Evolutionary conservation across 2,329 filamentous ascomycete genomes (phyloP).

Genomic region (Fonsecaea monophora): DNA sequence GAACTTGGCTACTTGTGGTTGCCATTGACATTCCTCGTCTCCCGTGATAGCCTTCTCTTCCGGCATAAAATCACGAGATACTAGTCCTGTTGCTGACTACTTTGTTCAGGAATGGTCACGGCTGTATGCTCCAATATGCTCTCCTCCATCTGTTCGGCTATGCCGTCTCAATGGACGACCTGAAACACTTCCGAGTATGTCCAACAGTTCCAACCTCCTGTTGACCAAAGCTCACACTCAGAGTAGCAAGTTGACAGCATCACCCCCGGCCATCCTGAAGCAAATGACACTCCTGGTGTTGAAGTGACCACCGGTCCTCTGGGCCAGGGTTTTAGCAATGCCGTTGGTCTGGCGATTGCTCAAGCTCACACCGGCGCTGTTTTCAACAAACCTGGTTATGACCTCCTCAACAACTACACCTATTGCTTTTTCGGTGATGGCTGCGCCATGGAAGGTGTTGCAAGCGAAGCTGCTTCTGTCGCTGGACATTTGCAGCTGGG

Average conservation of each 20-base stretch:
- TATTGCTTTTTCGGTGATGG: slow-evolving; percentile 97
- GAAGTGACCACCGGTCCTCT: slow-evolving; percentile 98
- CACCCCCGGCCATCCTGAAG: slow-evolving; percentile 94
- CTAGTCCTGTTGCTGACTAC: slow-evolving; percentile 22
- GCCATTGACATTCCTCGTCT: neutral
- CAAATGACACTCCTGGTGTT: slow-evolving; percentile 93
- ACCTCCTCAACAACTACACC: slow-evolving; percentile 94
- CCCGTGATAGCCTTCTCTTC: neutral
- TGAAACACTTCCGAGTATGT: slow-evolving; percentile 94
- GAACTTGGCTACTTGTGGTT: neutral
- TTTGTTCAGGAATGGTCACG: slow-evolving; percentile 83
- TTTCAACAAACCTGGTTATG: slow-evolving; percentile 97
- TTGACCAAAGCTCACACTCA: slow-evolving; percentile 33
- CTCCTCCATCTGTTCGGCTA: slow-evolving; percentile 97
- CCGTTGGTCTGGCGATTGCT: slow-evolving; percentile 96
- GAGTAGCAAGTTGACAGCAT: slow-evolving; percentile 74
- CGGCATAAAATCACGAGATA: slow-evolving; percentile 2
- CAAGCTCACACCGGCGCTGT: slow-evolving; percentile 87
- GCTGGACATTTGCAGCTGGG: slow-evolving; percentile 97
- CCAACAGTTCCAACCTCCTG: slow-evolving; percentile 53
- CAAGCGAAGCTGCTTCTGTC: slow-evolving; percentile 86
- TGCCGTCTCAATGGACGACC: slow-evolving; percentile 80
- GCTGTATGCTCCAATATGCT: slow-evolving; percentile 99
- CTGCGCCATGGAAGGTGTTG: slow-evolving; percentile 98
- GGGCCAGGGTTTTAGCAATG: slow-evolving; percentile 95